A percentile compares a stretch with the other conserved stretches of the same genome.
Conservation (phyloP, 1,284 basidiomycete genomes). For the Rhodotorula sp. region DNA sequence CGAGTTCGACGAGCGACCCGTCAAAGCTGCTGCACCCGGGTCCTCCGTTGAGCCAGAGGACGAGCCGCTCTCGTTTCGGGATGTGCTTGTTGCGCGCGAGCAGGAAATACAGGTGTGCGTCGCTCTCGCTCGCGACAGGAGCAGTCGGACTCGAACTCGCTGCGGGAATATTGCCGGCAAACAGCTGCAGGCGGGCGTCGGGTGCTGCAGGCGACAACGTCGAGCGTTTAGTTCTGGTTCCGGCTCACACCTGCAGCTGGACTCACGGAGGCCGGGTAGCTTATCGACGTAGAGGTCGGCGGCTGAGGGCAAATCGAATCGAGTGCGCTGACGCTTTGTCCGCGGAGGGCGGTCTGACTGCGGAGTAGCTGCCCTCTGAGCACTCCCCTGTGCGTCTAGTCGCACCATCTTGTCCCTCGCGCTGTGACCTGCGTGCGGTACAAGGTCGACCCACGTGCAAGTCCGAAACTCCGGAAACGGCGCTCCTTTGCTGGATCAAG, state of each 20-base stretch:
- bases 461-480: too few species aligned
- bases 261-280: constrained; percentile 27
- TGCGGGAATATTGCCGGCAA: constrained; percentile 43
- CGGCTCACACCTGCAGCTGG: too few species aligned
- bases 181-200: constrained; percentile 31
- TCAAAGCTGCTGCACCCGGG: constrained; percentile 66
- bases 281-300: constrained; percentile 22
- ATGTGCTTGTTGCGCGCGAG: constrained; percentile 80
- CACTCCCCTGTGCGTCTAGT: not conserved
- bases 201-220: not conserved
- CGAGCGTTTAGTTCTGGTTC: not conserved
- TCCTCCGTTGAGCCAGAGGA: constrained; percentile 49
- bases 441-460: too few species aligned
- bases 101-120: constrained; percentile 83
- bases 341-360: not conserved
- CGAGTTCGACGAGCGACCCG: constrained; percentile 82
- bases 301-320: constrained; percentile 11
- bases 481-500: too few species aligned
- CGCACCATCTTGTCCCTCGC: not conserved
- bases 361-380: not conserved
- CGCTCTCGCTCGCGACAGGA: constrained; percentile 44
- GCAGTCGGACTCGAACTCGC: not conserved
- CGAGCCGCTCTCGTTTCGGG: constrained; percentile 72
- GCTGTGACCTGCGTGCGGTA: too few species aligned
- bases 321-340: not conserved